Evolutionary conservation across 2,329 filamentous ascomycete species (phyloP).

Genomic region (Aquanectria penicillioides): DNA sequence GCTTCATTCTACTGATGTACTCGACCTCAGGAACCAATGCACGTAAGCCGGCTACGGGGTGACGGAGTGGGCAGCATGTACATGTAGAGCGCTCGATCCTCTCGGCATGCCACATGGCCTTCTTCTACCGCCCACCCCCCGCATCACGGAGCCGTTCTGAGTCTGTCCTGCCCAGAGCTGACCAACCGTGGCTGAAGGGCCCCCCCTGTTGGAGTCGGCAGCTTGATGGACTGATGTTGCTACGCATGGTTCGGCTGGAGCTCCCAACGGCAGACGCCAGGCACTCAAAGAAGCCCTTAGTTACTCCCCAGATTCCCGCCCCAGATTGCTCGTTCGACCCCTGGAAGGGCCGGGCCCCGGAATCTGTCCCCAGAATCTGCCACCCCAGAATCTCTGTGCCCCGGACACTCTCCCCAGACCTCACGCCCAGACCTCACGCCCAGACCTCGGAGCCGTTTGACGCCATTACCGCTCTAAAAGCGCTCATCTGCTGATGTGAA

Average conservation of each 20-base stretch:
- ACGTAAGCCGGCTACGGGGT: constrained; percentile 10
- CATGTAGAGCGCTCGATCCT: not conserved
- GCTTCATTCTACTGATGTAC: constrained; percentile 18
- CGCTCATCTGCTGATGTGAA: constrained; percentile 4
- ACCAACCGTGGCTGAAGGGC: constrained; percentile 2
- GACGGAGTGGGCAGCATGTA: not conserved
- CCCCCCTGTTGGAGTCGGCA: constrained; percentile 8
- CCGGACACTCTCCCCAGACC: not conserved
- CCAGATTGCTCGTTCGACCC: constrained; percentile 1
- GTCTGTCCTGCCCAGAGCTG: not conserved
- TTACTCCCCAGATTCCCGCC: constrained; percentile 11
- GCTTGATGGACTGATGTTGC: constrained; percentile 12
- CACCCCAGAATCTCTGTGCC: constrained; percentile 16
- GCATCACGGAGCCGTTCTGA: constrained; percentile 15
- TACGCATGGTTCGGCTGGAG: constrained; percentile 9
- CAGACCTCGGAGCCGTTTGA: not conserved
- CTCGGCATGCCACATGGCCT: constrained; percentile 21
- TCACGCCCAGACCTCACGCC: constrained; percentile 1
- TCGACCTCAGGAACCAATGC: constrained; percentile 17
- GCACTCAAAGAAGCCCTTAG: not conserved
- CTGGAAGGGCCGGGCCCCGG: not conserved
- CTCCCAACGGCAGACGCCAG: constrained; percentile 5
- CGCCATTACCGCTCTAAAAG: constrained; percentile 14
- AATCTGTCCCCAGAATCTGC: constrained; percentile 14
- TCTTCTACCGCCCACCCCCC: constrained; percentile 11